These are phyloP conservation scores for Phaffia tasmanica DNA, from an alignment of 768 basidiomycete genomes.

Conservation along the genomic window DNA sequence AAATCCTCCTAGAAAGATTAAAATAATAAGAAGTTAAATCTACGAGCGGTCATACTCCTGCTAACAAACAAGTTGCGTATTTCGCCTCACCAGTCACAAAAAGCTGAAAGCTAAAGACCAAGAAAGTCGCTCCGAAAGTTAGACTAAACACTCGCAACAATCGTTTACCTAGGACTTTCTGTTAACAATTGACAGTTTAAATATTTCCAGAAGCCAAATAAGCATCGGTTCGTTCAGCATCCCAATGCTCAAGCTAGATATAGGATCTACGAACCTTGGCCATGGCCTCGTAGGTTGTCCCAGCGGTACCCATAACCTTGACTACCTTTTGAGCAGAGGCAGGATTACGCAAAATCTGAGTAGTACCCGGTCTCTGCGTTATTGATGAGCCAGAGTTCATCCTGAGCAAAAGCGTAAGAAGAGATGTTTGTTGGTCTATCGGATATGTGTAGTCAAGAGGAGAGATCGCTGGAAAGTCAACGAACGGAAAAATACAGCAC, in stretches of 20 bases:
- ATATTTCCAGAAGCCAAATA: background rate
- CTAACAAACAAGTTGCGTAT: background rate
- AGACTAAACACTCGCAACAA: conserved; percentile 16
- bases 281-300: conserved; percentile 19
- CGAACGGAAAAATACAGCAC: no score
- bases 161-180: conserved; percentile 16
- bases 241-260: background rate
- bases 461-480: no score
- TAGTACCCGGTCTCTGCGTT: no score
- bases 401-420: background rate
- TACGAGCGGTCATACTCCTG: background rate
- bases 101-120: background rate
- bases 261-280: conserved; percentile 13
- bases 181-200: background rate
- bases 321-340: no score
- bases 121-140: conserved; percentile 2
- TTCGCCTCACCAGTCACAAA: conserved; percentile 5
- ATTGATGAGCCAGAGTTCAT: background rate
- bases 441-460: no score
- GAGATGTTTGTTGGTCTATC: background rate
- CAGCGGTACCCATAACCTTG: conserved; percentile 2
- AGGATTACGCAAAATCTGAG: no score
- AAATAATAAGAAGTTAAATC: background rate
- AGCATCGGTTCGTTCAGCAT: background rate
- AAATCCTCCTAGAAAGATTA: conserved; percentile 3